Evolutionary conservation across 1,284 basidiomycete genomes (phyloP).

Genomic region (Cystobasidium sp.): DNA sequence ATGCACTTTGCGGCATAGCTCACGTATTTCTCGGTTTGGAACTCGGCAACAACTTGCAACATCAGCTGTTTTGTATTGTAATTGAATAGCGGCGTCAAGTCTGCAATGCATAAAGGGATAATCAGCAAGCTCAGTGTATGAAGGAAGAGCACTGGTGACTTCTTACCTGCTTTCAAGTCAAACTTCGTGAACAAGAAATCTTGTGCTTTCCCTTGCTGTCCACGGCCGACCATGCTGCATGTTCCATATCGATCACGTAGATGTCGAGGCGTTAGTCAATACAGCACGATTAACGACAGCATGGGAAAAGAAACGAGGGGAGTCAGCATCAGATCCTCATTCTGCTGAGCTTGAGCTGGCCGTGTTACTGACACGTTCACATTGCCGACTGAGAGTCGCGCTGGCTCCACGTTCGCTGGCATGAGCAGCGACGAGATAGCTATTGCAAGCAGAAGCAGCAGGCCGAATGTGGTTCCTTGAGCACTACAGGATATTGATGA

Average conservation of each 20-base stretch:
- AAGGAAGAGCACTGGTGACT: not conserved
- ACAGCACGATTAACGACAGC: not conserved
- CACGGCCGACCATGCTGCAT: constrained; percentile 46
- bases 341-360: not conserved
- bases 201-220: constrained; percentile 65
- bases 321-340: not conserved
- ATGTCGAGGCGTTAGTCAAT: not conserved
- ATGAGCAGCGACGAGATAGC: constrained; percentile 65
- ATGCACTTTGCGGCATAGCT: constrained; percentile 53
- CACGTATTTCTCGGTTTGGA: constrained; percentile 71
- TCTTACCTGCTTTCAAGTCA: constrained; percentile 73
- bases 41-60: constrained; percentile 78
- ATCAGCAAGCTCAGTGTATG: not conserved
- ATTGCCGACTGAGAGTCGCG: constrained; percentile 64
- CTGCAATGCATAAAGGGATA: constrained; percentile 59
- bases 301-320: not conserved
- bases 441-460: constrained; percentile 73
- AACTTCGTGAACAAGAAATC: constrained; percentile 77
- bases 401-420: constrained; percentile 67
- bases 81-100: constrained; percentile 78
- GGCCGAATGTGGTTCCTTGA: constrained; percentile 67
- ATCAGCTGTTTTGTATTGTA: constrained; percentile 96
- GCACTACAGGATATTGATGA: constrained; percentile 41
- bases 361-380: constrained; percentile 68
- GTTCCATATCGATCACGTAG: constrained; percentile 6